Percentiles rank a stretch among this genome's conserved stretches.
Evolutionary conservation across 2,329 filamentous ascomycete genomes (phyloP).

Genomic region (Penicillium sp.): DNA sequence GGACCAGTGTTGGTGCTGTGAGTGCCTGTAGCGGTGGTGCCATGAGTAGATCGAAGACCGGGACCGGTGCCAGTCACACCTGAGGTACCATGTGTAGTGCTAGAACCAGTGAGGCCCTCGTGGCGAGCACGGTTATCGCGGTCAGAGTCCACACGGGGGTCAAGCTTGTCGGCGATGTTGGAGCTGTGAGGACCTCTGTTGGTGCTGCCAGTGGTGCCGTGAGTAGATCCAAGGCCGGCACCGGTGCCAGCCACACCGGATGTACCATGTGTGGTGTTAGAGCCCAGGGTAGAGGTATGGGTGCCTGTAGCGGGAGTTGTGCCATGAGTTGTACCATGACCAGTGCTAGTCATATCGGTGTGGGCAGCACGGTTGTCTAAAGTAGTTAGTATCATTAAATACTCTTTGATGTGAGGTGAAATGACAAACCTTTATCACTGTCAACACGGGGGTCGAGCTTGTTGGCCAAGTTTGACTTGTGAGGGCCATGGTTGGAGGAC

Average conservation of each 20-base stretch:
- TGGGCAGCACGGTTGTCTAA: constrained; percentile 8
- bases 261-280: not conserved
- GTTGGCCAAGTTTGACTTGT: constrained; percentile 17
- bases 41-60: not conserved
- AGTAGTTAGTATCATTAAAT: not conserved
- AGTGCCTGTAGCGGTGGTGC: constrained; percentile 1
- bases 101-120: not conserved
- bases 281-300: not conserved
- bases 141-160: constrained; percentile 28
- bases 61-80: not conserved
- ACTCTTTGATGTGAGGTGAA: not conserved
- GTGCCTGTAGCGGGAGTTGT: not conserved
- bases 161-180: constrained; percentile 20
- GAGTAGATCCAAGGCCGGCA: not conserved
- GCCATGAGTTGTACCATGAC: not conserved
- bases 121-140: constrained; percentile 4
- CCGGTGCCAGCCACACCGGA: not conserved
- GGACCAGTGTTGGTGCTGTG: not conserved
- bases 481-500: constrained; percentile 16
- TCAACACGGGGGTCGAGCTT: constrained; percentile 22
- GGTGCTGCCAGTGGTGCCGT: not conserved
- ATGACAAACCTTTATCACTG: constrained; percentile 14
- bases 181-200: constrained; percentile 19
- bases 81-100: not conserved
- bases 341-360: not conserved